phyloP scores from a whole-genome alignment of 352 stramenopile species.

The Pythium pyrilobum region DNA sequence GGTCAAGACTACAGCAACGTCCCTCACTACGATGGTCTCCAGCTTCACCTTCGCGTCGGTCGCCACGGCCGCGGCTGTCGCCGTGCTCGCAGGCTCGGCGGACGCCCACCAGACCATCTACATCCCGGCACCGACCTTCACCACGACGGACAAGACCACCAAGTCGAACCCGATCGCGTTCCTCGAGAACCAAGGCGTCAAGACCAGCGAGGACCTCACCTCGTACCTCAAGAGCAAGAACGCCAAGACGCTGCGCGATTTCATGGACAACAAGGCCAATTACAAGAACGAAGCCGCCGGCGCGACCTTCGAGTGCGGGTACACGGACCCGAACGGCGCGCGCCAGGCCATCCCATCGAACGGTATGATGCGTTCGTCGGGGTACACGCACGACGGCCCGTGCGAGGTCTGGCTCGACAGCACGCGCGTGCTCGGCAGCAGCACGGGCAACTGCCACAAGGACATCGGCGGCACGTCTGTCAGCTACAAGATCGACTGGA shows the following conservation, averaged over 20 bases:
- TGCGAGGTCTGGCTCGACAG: slow-evolving; percentile 18
- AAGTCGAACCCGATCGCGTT: slow-evolving; percentile 31
- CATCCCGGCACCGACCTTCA: slow-evolving; percentile 7
- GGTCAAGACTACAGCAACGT: background rate
- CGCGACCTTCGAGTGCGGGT: slow-evolving; percentile 15
- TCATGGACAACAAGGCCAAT: slow-evolving; percentile 27
- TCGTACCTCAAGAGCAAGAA: slow-evolving; percentile 25
- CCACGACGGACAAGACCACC: slow-evolving; percentile 3
- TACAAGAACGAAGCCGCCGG: too few species aligned
- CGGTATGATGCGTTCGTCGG: slow-evolving; percentile 16
- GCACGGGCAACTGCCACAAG: slow-evolving; percentile 14
- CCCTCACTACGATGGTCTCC: slow-evolving; percentile 1
- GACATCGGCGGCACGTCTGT: slow-evolving; percentile 11
- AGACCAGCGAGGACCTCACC: slow-evolving; percentile 34
- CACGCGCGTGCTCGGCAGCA: slow-evolving; percentile 1
- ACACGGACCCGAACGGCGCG: slow-evolving; percentile 15
- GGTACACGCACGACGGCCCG: slow-evolving; percentile 24
- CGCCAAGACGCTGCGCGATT: slow-evolving; percentile 32
- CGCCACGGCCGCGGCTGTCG: background rate
- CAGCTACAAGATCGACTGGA: slow-evolving; percentile 24
- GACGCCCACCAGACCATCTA: slow-evolving; percentile 10
- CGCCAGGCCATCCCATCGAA: slow-evolving; percentile 16
- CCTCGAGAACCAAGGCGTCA: slow-evolving; percentile 26
- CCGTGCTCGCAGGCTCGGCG: background rate
- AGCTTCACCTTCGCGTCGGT: too few species aligned